Evolutionary conservation across 2,329 filamentous ascomycete species (phyloP).

Genomic region (Sclerotinia borealis): DNA sequence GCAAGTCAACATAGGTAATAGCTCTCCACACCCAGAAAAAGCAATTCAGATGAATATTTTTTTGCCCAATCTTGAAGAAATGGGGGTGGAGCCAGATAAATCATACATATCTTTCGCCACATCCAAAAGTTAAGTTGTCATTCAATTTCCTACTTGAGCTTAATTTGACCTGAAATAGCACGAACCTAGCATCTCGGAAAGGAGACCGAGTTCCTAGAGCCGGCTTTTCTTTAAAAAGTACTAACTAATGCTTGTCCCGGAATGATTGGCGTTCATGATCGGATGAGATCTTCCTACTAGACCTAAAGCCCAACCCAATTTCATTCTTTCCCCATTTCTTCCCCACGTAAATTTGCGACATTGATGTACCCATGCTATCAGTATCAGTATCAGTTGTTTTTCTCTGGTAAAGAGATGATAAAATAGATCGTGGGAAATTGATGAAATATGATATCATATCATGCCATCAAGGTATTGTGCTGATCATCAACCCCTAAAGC

Average conservation of each 20-base stretch:
- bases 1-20: not conserved
- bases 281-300: not conserved
- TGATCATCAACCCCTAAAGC: constrained; percentile 1
- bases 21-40: not conserved
- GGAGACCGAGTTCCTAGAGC: constrained; percentile 5
- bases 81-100: not conserved
- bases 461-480: not conserved
- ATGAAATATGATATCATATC: not conserved
- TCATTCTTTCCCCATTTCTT: constrained; percentile 1
- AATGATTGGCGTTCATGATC: not conserved
- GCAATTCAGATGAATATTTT: constrained; percentile 7
- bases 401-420: not conserved
- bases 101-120: not conserved
- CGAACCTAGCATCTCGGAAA: not conserved
- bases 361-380: not conserved
- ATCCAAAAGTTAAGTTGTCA: not conserved
- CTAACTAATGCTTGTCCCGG: too few species aligned
- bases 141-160: constrained; percentile 2
- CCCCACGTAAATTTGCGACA: not conserved
- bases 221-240: not conserved
- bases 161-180: not conserved
- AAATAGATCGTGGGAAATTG: not conserved
- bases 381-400: not conserved
- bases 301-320: not conserved
- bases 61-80: not conserved